These are phyloP conservation scores for Zymoseptoria crescenta DNA, from an alignment of 2,329 filamentous ascomycete genomes.

Conservation along the genomic window DNA sequence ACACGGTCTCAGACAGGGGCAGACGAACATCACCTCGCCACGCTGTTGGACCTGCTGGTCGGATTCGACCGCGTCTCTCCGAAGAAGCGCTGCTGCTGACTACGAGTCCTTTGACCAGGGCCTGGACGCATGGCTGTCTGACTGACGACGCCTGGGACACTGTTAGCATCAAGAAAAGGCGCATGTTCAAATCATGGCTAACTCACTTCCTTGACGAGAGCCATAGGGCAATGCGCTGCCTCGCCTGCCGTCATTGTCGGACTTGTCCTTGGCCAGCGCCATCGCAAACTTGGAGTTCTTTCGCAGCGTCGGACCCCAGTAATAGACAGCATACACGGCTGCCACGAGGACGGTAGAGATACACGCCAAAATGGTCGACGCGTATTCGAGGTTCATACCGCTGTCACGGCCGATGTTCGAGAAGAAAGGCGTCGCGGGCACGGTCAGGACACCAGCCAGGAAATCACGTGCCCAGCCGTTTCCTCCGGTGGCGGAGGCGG, in stretches of 20 bases:
- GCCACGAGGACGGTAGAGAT: slow-evolving; percentile 46
- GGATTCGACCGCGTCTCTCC: slow-evolving; percentile 1
- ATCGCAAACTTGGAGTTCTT: slow-evolving; percentile 47
- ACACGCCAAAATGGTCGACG: slow-evolving; percentile 48
- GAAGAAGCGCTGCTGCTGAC: slow-evolving; percentile 25
- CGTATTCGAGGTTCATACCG: slow-evolving; percentile 44
- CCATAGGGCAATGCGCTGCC: slow-evolving; percentile 22
- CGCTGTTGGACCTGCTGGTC: neutral
- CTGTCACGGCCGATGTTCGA: slow-evolving; percentile 30
- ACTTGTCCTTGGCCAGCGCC: slow-evolving; percentile 29
- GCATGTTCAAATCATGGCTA: slow-evolving; percentile 43
- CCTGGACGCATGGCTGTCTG: slow-evolving; percentile 12
- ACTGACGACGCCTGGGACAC: slow-evolving; percentile 70
- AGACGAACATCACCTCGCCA: neutral
- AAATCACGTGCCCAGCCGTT: slow-evolving; percentile 71
- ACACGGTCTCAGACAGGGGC: neutral
- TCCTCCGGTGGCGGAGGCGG: slow-evolving; percentile 66
- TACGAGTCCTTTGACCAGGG: slow-evolving; percentile 18
- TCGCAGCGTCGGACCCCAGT: slow-evolving; percentile 47
- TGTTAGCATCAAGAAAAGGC: slow-evolving; percentile 52
- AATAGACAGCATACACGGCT: slow-evolving; percentile 51
- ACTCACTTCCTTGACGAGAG: slow-evolving; percentile 18
- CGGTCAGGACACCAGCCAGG: slow-evolving; percentile 62
- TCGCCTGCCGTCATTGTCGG: slow-evolving; percentile 20
- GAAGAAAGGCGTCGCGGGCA: slow-evolving; percentile 58